These are phyloP conservation scores for Hordeum marinum DNA, from an alignment of 176 grass and related monocot genomes.

Conservation along the genomic window DNA sequence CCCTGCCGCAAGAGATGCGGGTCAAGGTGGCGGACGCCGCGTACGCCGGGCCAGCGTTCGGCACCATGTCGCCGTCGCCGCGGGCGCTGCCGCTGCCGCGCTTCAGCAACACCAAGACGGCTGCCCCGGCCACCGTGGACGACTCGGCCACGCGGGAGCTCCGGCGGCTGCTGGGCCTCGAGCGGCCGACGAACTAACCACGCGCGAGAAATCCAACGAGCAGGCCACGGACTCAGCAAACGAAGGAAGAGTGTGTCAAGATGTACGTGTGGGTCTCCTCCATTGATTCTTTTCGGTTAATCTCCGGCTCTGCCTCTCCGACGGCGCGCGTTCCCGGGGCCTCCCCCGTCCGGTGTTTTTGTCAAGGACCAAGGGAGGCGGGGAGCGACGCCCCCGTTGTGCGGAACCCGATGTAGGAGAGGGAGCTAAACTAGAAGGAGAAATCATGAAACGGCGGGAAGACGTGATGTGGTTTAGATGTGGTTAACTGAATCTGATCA, in stretches of 20 bases:
- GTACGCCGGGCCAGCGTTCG: conserved; percentile 44
- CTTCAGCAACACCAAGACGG: conserved; percentile 7
- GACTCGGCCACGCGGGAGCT: conserved; percentile 48
- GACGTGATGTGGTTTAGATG: conserved; percentile 9
- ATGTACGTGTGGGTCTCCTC: conserved; percentile 15
- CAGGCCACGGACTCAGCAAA: conserved; percentile 9
- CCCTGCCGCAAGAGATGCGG: not conserved
- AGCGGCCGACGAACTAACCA: not conserved
- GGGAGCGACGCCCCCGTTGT: not conserved
- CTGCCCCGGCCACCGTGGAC: conserved; percentile 10
- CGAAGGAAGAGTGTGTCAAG: not conserved
- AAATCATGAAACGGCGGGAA: not conserved
- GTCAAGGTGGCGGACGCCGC: conserved; percentile 22
- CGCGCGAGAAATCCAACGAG: not conserved
- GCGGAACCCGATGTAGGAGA: not conserved
- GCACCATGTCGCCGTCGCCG: conserved; percentile 46
- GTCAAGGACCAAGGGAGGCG: not conserved
- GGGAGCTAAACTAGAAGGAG: not conserved
- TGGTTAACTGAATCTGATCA: not conserved
- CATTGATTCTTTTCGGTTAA: not conserved
- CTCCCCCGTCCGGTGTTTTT: conserved; percentile 25
- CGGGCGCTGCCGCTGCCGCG: conserved; percentile 51
- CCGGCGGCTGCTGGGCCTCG: conserved; percentile 54
- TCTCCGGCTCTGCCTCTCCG: not conserved
- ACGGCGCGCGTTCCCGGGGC: not conserved